Evolutionary conservation across 1,284 basidiomycete species (phyloP).

Genomic region (Microbotryum scabiosae): DNA sequence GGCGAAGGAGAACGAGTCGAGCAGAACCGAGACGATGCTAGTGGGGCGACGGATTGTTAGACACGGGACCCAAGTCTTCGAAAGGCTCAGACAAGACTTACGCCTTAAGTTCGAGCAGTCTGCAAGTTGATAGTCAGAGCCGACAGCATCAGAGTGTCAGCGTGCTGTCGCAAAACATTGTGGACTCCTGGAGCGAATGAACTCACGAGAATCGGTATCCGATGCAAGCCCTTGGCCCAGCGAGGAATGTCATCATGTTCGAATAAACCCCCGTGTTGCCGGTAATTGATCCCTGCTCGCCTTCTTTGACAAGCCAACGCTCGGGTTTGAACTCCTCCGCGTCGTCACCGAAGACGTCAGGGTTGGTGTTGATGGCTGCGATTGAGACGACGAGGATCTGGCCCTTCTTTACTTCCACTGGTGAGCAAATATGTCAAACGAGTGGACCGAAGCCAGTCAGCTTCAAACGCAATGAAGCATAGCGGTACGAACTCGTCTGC

Average conservation of each 20-base stretch:
- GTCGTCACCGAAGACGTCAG: constrained; percentile 59
- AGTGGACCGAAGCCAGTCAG: no score
- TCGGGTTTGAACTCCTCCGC: constrained; percentile 55
- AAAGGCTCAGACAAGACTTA: background rate
- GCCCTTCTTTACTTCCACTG: constrained; percentile 45
- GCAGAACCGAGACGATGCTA: constrained; percentile 19
- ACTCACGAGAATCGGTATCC: no score
- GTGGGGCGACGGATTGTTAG: background rate
- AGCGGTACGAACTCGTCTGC: no score
- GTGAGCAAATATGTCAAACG: no score
- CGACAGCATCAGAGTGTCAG: no score
- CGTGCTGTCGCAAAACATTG: no score
- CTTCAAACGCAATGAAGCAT: no score
- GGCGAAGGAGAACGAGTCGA: constrained; percentile 20
- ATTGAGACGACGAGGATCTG: constrained; percentile 58
- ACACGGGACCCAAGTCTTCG: no score
- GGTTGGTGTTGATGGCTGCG: constrained; percentile 54
- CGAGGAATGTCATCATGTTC: constrained; percentile 23
- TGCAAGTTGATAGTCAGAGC: no score
- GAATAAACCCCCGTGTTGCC: constrained; percentile 18
- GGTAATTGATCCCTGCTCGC: constrained; percentile 3
- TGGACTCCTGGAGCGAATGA: no score
- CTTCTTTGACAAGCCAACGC: constrained; percentile 30
- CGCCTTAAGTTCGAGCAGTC: constrained; percentile 7
- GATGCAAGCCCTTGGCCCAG: constrained; percentile 1